Conservation (phyloP, 495 filamentous ascomycete species). For the Aspergillus saccharolyticus region DNA sequence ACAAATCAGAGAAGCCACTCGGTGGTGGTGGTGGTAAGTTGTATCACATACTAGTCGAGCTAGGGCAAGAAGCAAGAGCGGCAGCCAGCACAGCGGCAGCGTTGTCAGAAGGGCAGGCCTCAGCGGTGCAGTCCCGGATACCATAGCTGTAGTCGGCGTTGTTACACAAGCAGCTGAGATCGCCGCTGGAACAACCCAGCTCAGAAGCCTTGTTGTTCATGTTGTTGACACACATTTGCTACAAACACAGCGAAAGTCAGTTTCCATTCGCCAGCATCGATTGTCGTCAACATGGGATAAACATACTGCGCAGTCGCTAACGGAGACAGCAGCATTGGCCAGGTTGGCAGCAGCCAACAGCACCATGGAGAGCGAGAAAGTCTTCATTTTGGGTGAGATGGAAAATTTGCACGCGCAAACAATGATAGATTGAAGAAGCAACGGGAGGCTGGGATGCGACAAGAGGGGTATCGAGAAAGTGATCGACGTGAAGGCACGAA, state of each 20-base stretch:
- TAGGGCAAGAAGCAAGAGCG: slow-evolving; percentile 25
- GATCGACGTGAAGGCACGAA: slow-evolving; percentile 1
- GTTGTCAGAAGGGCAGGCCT: slow-evolving; percentile 55
- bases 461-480: slow-evolving; percentile 1
- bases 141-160: slow-evolving; percentile 65
- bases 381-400: slow-evolving; percentile 37
- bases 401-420: neutral
- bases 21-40: slow-evolving; percentile 14
- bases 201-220: slow-evolving; percentile 59
- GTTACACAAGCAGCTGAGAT: slow-evolving; percentile 67
- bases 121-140: slow-evolving; percentile 70
- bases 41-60: slow-evolving; percentile 13
- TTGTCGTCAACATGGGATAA: neutral
- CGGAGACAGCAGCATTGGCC: slow-evolving; percentile 26
- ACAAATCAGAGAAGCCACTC: slow-evolving; percentile 2
- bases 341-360: slow-evolving; percentile 32
- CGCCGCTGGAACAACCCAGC: slow-evolving; percentile 54
- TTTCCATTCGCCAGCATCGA: neutral
- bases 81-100: slow-evolving; percentile 29
- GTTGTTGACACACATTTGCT: slow-evolving; percentile 69
- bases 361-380: slow-evolving; percentile 31
- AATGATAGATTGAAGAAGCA: slow-evolving; percentile 3
- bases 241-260: slow-evolving; percentile 6
- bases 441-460: neutral
- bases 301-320: slow-evolving; percentile 38